These are phyloP conservation scores for Capronia epimyces DNA, from an alignment of 2,329 filamentous ascomycete species.

Conservation along the genomic window DNA sequence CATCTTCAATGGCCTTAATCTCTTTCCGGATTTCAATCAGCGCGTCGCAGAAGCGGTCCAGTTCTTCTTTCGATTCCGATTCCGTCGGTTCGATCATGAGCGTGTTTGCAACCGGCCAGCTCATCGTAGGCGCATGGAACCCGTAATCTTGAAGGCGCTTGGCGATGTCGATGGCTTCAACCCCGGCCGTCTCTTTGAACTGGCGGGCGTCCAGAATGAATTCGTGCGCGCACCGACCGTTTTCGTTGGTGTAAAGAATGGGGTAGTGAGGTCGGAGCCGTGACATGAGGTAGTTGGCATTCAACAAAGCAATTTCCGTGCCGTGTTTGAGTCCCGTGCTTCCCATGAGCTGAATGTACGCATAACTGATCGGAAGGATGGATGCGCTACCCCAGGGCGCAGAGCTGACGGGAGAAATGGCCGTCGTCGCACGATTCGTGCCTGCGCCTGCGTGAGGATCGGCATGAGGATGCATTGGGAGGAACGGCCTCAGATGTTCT, in stretches of 20 bases:
- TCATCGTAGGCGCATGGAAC: constrained; percentile 97
- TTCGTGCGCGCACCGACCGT: constrained; percentile 88
- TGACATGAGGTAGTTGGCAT: constrained; percentile 93
- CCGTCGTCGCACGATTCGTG: constrained; percentile 34
- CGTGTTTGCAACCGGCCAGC: constrained; percentile 89
- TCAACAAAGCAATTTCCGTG: constrained; percentile 87
- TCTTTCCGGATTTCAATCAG: constrained; percentile 80
- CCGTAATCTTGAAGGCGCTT: constrained; percentile 96
- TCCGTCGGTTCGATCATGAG: constrained; percentile 98
- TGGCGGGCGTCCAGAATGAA: constrained; percentile 87
- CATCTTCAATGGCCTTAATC: constrained; percentile 77
- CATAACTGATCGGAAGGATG: constrained; percentile 90
- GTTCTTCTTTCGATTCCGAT: constrained; percentile 83
- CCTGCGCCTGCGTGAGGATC: constrained; percentile 36
- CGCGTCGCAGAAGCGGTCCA: constrained; percentile 89
- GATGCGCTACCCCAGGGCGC: constrained; percentile 82
- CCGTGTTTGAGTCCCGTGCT: constrained; percentile 75
- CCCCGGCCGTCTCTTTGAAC: constrained; percentile 74
- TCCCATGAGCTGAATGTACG: constrained; percentile 93
- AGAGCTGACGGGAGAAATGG: constrained; percentile 69
- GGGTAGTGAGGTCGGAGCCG: constrained; percentile 79
- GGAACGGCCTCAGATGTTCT: constrained; percentile 66
- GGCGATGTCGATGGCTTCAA: constrained; percentile 91
- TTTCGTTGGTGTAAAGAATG: constrained; percentile 87
- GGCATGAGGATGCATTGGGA: constrained; percentile 65